These are phyloP conservation scores for Rhytidhysteron rufulum DNA, from an alignment of 2,329 filamentous ascomycete species.

Conservation along the genomic window DNA sequence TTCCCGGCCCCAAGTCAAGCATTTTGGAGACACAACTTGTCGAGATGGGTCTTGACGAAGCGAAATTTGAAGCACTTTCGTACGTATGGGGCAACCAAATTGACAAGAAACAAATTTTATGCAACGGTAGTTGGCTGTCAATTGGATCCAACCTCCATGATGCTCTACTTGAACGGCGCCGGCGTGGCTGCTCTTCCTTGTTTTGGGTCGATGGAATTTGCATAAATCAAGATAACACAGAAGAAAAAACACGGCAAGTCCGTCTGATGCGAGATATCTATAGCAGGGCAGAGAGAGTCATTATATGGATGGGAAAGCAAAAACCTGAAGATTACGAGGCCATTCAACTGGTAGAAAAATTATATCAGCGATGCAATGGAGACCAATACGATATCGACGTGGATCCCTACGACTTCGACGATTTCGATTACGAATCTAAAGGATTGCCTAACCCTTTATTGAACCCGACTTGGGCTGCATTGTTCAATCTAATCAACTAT, in stretches of 20 bases:
- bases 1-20: no score
- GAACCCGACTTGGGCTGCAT: no score
- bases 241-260: conserved; percentile 10
- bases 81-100: conserved; percentile 9
- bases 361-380: conserved; percentile 1
- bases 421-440: conserved; percentile 1
- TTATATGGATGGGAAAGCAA: conserved; percentile 8
- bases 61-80: conserved; percentile 8
- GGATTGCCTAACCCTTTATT: no score
- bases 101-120: conserved; percentile 3
- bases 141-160: conserved; percentile 8
- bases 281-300: conserved; percentile 6
- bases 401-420: background rate
- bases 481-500: no score
- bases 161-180: conserved; percentile 5
- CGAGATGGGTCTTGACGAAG: conserved; percentile 3
- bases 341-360: conserved; percentile 2
- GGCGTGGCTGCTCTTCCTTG: background rate
- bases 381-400: background rate
- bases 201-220: conserved; percentile 10
- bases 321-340: background rate
- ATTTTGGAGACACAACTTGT: no score
- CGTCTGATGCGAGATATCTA: conserved; percentile 12
- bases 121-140: conserved; percentile 4
- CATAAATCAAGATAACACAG: conserved; percentile 10